Percentiles rank a stretch among this genome's conserved stretches.
These are phyloP conservation scores for Mycoemilia scoparia DNA, from an alignment of 192 early-diverging fungal genomes.

Conservation along the genomic window DNA sequence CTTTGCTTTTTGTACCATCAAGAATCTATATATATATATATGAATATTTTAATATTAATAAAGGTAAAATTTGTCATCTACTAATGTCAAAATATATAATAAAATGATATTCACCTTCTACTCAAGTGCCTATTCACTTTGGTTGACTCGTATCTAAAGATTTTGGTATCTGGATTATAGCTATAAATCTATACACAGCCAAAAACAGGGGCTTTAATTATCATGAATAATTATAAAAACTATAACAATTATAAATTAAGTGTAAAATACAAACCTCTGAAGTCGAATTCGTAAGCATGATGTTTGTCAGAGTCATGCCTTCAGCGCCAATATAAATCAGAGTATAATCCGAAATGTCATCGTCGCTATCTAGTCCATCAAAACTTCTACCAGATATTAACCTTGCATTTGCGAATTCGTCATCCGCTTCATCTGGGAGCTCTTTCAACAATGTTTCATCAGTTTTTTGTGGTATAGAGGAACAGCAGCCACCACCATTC, in stretches of 20 bases:
- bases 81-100: not conserved
- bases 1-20: slow-evolving; percentile 76
- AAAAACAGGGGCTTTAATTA: no score
- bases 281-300: slow-evolving; percentile 71
- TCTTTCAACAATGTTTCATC: no score
- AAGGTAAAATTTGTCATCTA: slow-evolving; percentile 2
- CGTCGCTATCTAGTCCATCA: not conserved
- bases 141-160: slow-evolving; percentile 33
- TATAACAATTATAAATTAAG: slow-evolving; percentile 8
- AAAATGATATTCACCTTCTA: slow-evolving; percentile 22
- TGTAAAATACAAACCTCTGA: slow-evolving; percentile 32
- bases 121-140: slow-evolving; percentile 38
- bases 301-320: slow-evolving; percentile 65
- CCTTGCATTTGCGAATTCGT: no score
- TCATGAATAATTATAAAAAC: not conserved
- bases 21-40: slow-evolving; percentile 42
- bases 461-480: no score
- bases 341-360: slow-evolving; percentile 46
- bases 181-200: slow-evolving; percentile 31
- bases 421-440: no score
- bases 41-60: not conserved
- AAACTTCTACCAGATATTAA: not conserved
- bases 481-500: no score
- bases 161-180: slow-evolving; percentile 44
- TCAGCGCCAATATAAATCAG: slow-evolving; percentile 76